These are phyloP conservation scores for Termitomyces heimii DNA, from an alignment of 768 basidiomycete genomes.

Conservation along the genomic window DNA sequence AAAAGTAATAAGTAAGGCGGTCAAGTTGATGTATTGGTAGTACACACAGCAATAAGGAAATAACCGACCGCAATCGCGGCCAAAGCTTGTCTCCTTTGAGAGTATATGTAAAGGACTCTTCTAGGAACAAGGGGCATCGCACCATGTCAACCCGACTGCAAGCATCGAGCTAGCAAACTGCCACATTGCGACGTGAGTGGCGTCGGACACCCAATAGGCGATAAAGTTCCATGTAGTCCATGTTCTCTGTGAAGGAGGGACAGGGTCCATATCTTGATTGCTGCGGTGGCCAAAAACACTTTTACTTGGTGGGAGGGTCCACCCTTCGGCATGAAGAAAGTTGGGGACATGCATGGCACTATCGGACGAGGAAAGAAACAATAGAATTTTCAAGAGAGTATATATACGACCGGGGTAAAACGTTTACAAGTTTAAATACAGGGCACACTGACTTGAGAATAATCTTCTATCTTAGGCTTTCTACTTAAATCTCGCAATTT, in stretches of 20 bases:
- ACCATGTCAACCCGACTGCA: constrained; percentile 70
- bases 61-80: constrained; percentile 69
- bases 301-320: constrained; percentile 49
- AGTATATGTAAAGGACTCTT: not conserved
- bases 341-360: not conserved
- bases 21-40: not conserved
- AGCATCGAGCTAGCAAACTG: constrained; percentile 71
- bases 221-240: constrained; percentile 68
- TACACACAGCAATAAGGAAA: constrained; percentile 52
- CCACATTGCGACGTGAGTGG: constrained; percentile 44
- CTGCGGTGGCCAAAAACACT: constrained; percentile 56
- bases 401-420: not conserved
- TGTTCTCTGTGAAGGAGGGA: constrained; percentile 51
- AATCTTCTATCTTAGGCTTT: too few relatives aligned
- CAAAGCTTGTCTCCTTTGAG: constrained; percentile 54
- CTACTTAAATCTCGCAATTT: too few relatives aligned
- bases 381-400: not conserved
- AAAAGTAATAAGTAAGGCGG: not conserved
- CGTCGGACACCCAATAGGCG: constrained; percentile 55
- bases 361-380: not conserved
- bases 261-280: constrained; percentile 77
- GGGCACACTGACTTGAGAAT: too few relatives aligned
- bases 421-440: too few relatives aligned
- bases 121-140: constrained; percentile 4
- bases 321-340: not conserved